A percentile compares a stretch with the other conserved stretches of the same genome.
phyloP scores from a whole-genome alignment of 768 basidiomycete genomes.

The Boletus vermiculosoides region DNA sequence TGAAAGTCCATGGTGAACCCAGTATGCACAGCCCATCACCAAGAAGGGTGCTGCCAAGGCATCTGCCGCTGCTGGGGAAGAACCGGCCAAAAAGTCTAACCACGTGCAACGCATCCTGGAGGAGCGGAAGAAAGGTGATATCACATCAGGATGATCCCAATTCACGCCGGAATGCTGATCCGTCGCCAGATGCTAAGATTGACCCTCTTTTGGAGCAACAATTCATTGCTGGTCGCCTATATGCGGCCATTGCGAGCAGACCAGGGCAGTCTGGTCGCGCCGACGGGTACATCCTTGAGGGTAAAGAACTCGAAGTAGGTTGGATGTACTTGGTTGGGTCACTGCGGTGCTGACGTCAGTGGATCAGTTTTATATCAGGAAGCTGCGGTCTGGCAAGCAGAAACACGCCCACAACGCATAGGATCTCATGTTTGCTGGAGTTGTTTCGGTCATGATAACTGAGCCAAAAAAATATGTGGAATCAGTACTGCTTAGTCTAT shows the following conservation, averaged over 20 bases:
- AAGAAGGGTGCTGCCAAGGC: slow-evolving; percentile 74
- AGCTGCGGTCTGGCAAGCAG: slow-evolving; percentile 90
- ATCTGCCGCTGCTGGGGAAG: slow-evolving; percentile 43
- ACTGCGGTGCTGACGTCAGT: slow-evolving; percentile 23
- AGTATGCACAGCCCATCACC: slow-evolving; percentile 95
- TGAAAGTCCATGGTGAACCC: slow-evolving; percentile 8
- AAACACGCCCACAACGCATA: slow-evolving; percentile 73
- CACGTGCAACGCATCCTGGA: slow-evolving; percentile 86
- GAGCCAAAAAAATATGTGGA: neutral
- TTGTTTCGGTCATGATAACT: neutral
- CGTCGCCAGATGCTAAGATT: slow-evolving; percentile 73
- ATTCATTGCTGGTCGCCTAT: slow-evolving; percentile 93
- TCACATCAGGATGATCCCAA: slow-evolving; percentile 3
- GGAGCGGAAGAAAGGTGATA: slow-evolving; percentile 85
- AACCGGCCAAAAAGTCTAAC: slow-evolving; percentile 80
- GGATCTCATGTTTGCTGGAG: slow-evolving; percentile 7
- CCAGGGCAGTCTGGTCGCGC: slow-evolving; percentile 96
- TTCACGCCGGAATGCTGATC: slow-evolving; percentile 17
- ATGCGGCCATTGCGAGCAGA: slow-evolving; percentile 89
- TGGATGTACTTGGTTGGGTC: neutral
- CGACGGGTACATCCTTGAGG: slow-evolving; percentile 97
- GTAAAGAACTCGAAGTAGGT: slow-evolving; percentile 93
- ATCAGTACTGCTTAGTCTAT: neutral
- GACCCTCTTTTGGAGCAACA: slow-evolving; percentile 87
- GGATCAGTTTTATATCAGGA: slow-evolving; percentile 87